phyloP scores from a whole-genome alignment of 441 rosid genomes.

The Cnidoscolus chayamansa region DNA sequence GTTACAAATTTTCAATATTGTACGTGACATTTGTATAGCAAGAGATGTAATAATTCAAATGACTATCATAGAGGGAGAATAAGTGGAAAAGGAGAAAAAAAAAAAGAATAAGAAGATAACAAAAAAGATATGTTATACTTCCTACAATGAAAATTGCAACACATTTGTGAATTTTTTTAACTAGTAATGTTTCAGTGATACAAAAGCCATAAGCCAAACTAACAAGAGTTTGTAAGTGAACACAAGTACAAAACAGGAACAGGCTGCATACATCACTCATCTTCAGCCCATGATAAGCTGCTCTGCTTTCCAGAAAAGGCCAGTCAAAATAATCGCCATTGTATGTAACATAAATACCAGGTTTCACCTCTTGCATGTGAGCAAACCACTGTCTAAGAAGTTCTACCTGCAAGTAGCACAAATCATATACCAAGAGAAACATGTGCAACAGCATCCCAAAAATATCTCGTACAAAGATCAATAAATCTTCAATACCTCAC shows the following conservation, averaged over 20 bases:
- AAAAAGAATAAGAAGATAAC: background rate
- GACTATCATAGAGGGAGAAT: background rate
- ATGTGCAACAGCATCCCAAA: constrained; percentile 15
- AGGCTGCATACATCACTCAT: constrained; percentile 72
- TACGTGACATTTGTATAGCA: background rate
- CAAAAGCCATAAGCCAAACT: constrained; percentile 1
- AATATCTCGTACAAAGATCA: constrained; percentile 15
- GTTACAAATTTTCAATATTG: background rate
- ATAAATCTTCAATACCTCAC: constrained; percentile 57
- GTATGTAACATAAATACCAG: constrained; percentile 94
- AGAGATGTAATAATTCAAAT: background rate
- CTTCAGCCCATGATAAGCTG: constrained; percentile 76
- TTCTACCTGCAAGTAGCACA: constrained; percentile 59
- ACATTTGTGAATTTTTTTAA: background rate
- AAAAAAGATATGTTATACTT: background rate
- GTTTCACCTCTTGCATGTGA: constrained; percentile 96
- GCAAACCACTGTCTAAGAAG: constrained; percentile 83
- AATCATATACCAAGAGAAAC: constrained; percentile 18
- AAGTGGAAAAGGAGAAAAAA: background rate
- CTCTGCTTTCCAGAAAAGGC: constrained; percentile 97
- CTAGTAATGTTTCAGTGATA: constrained; percentile 2
- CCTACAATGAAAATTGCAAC: background rate
- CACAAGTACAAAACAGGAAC: constrained; percentile 24
- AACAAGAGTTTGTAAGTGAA: constrained; percentile 2
- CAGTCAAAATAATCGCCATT: constrained; percentile 98